Evolutionary conservation across 768 basidiomycete genomes (phyloP).

Genomic region (Amanita thiersii): DNA sequence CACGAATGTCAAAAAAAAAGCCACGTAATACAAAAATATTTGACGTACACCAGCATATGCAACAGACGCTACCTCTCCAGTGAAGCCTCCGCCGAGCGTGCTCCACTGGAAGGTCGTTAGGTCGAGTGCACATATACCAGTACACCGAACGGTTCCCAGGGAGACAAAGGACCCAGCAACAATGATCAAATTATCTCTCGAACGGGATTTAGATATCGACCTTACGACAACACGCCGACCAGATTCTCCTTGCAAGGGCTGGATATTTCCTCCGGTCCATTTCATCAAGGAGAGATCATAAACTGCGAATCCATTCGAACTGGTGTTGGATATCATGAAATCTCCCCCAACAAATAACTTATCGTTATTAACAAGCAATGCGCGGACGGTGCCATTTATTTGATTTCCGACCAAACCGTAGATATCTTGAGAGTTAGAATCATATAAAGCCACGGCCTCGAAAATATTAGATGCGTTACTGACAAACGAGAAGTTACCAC

Average conservation of each 20-base stretch:
- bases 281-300: conserved; percentile 64
- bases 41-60: conserved; percentile 72
- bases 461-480: conserved; percentile 30
- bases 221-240: conserved; percentile 58
- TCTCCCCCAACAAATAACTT: conserved; percentile 79
- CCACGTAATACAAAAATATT: conserved; percentile 4
- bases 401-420: conserved; percentile 51
- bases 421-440: conserved; percentile 40
- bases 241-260: conserved; percentile 48
- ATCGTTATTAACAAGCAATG: conserved; percentile 66
- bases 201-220: conserved; percentile 55
- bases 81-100: conserved; percentile 68
- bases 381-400: conserved; percentile 66
- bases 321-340: conserved; percentile 54
- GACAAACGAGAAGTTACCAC: conserved; percentile 80
- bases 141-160: conserved; percentile 69
- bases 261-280: conserved; percentile 55
- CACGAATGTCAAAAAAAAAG: conserved; percentile 7
- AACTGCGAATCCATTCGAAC: conserved; percentile 62
- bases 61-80: conserved; percentile 74
- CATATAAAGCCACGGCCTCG: conserved; percentile 64
- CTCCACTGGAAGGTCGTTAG: conserved; percentile 68
- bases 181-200: conserved; percentile 55
- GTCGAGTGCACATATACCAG: conserved; percentile 74
- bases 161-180: conserved; percentile 85